Conservation (phyloP, 2,329 filamentous ascomycete species). For the Beauveria rudraprayagi region DNA sequence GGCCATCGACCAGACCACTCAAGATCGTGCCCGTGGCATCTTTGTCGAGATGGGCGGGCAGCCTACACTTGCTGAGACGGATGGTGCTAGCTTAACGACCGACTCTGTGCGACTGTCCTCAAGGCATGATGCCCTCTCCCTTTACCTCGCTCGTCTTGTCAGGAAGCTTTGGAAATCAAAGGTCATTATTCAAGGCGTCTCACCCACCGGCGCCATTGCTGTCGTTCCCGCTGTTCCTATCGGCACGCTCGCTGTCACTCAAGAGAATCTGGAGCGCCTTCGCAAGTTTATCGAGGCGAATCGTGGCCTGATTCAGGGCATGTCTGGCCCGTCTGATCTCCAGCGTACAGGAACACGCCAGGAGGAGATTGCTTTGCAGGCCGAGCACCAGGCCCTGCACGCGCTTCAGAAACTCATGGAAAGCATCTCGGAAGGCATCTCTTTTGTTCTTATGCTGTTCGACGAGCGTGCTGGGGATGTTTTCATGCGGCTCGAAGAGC, state of each 20-base stretch:
- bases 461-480: constrained; percentile 91
- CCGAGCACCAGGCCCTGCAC: constrained; percentile 86
- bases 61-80: constrained; percentile 69
- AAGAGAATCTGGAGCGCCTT: constrained; percentile 71
- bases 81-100: constrained; percentile 62
- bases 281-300: constrained; percentile 81
- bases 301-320: constrained; percentile 81
- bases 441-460: constrained; percentile 89
- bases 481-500: constrained; percentile 63
- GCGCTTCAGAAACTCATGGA: constrained; percentile 78
- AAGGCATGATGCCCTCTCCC: constrained; percentile 75
- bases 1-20: constrained; percentile 74
- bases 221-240: constrained; percentile 60
- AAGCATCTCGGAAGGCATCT: constrained; percentile 92
- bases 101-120: constrained; percentile 84
- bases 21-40: constrained; percentile 75
- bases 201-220: constrained; percentile 49
- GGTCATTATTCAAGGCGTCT: constrained; percentile 52
- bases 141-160: constrained; percentile 84
- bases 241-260: constrained; percentile 64
- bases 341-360: constrained; percentile 70
- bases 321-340: constrained; percentile 85
- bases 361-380: constrained; percentile 86
- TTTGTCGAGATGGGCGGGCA: constrained; percentile 93
- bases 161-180: constrained; percentile 79